Evolutionary conservation across 2,329 filamentous ascomycete species (phyloP), one percentile per base, ranked within the genome.

Genomic region (Magnaporthales sp.): DNA sequence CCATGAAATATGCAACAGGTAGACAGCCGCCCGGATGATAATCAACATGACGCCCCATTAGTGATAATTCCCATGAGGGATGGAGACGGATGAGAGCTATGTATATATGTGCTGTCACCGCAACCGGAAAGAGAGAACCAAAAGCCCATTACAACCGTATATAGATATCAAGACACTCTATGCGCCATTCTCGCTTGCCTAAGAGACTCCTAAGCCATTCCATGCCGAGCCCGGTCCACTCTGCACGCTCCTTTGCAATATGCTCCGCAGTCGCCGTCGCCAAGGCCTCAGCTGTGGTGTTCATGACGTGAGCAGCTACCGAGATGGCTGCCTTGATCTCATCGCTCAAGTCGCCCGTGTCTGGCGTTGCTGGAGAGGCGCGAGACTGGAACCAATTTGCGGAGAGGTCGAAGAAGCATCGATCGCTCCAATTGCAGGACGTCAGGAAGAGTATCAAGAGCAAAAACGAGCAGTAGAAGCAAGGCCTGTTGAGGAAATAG

Each of bases 391-490:
- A 98, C 94, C 93, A 98, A 80, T 96, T 92, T 73, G 89, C 91
- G 75, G 82, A 85, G 73, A 97, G 91, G 80, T 98, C 94, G 82
- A 98, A 95, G 80, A 98, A 95, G 76, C 91, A 95, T 66, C 89
- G 88, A 76, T 93, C 91, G 71, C 90, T 91, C 91, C 91, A 95
- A 84, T 93, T 90, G 78, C 91, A 95, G 29, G 70, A 72, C 26
- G 71, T 72, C 71, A 93, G 86, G 81, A 97, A 96, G 72, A 99
- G 92, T 72, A 98, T 93, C 70, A 97, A 86, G 63, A 99, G 91
- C 66, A 99, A 90, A 69, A 97, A 89, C 68, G 93, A 97, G 86
- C 95, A 99, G 84, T 99, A 99, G 72, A 97, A 90, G 81, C 95
- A 99, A 66, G 95, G 95, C 66, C 94, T 89, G 80, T 97, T 96